Base-by-base conservation (phyloP, 2,329 filamentous ascomycete genomes). In the Colletotrichum karsti region DNA sequence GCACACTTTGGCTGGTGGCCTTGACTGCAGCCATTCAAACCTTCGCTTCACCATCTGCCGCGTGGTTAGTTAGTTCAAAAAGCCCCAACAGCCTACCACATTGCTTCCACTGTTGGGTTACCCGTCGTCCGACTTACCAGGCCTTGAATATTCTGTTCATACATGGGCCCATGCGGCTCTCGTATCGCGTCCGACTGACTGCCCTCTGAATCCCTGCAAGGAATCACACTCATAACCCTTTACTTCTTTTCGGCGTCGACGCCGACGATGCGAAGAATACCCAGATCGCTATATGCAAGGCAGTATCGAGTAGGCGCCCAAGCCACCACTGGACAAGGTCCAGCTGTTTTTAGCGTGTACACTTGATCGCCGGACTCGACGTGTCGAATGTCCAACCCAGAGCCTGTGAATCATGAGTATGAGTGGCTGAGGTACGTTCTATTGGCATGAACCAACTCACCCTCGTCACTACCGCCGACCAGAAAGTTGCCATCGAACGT, bases 281-380 rank as follows among this genome's bases (percentile, higher is more conserved):
- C 91, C 37, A 88, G 79, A 74, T 95, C 92, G 58, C 88, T 88
- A 76, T 93, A 94, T 2, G 92, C 93, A 67, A 95, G 79, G 72
- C 88, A 90, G 77, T 95, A 95, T 63, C 90, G 85, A 44, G 87
- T 90, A 3, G 93, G 93, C 71, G 93, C 92, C 92, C 92, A 95
- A 3, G 91, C 87, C 7, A 94, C 91, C 10, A 92, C 85, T 1
- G 89, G 88, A 61, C 88, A 89, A 12, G 90, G 82, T 22, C 88
- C 86, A 1, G 84, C 83, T 9, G 92, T 91, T 77, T 93, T 93
- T 71, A 94, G 86, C 2, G 86, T 92, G 76, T 93, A 87, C 13
- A 94, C 86, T 71, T 89, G 86, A 48, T 94, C 92, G 22, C 92
- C 92, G 4, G 89, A 91, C 77, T 95, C 92, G 1, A 89, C 88